Percentiles rank a stretch among this genome's conserved stretches.
phyloP scores from a whole-genome alignment of 192 early-diverging fungal species.

The Linnemannia elongata region DNA sequence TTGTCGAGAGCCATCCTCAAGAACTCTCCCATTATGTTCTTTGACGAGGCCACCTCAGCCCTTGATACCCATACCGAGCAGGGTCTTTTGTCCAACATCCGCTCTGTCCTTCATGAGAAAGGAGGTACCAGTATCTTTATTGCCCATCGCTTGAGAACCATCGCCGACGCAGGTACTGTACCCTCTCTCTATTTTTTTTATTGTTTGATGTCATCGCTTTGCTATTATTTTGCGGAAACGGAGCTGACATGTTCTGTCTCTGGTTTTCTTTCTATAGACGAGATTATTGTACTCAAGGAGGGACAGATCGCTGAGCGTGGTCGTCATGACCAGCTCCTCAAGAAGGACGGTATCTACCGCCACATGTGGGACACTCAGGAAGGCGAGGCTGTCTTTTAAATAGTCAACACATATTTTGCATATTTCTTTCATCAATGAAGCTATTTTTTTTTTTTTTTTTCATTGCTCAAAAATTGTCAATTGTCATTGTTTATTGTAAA shows the following conservation, averaged over 20 bases:
- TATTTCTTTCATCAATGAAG: neutral
- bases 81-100: conserved; percentile 87
- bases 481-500: neutral
- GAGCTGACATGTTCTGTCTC: neutral
- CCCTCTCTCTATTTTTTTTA: neutral
- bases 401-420: neutral
- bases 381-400: conserved; percentile 40
- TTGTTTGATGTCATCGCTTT: neutral
- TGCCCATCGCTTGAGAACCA: conserved; percentile 93
- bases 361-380: conserved; percentile 92
- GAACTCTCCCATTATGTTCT: conserved; percentile 85
- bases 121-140: conserved; percentile 92
- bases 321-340: conserved; percentile 82
- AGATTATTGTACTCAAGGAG: conserved; percentile 91
- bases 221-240: neutral
- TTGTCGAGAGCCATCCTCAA: conserved; percentile 96
- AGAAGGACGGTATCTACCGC: conserved; percentile 81
- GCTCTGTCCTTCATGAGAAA: conserved; percentile 80
- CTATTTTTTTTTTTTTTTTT: neutral
- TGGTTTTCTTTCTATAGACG: conserved; percentile 62
- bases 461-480: no score
- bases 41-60: conserved; percentile 96
- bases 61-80: conserved; percentile 90
- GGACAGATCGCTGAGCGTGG: conserved; percentile 91
- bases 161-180: conserved; percentile 80